A percentile compares a stretch with the other conserved stretches of the same genome.
phyloP scores from a whole-genome alignment of 257 asterid genomes.

The Nicotiana knightiana region DNA sequence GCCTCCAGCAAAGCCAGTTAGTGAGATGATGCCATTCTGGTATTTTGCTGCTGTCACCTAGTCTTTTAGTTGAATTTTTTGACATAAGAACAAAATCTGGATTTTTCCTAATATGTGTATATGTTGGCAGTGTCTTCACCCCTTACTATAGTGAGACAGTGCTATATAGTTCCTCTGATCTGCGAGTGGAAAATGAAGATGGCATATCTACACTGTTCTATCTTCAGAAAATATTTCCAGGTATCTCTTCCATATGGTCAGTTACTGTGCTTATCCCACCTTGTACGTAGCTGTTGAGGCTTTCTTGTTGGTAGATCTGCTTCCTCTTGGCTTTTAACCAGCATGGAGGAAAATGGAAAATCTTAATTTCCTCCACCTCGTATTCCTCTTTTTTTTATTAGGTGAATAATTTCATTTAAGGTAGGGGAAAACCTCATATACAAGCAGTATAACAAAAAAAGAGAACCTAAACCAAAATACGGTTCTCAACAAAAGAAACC shows the following conservation, averaged over 20 bases:
- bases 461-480: too few relatives aligned
- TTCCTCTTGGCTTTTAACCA: neutral
- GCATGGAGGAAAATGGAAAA: neutral
- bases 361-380: neutral
- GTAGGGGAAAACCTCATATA: too few relatives aligned
- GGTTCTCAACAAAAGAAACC: too few relatives aligned
- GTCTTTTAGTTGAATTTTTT: constrained; percentile 2
- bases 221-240: constrained; percentile 98
- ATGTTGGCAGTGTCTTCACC: constrained; percentile 76
- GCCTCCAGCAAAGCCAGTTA: constrained; percentile 88
- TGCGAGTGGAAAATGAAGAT: constrained; percentile 94
- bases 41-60: constrained; percentile 17
- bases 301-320: constrained; percentile 11
- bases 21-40: constrained; percentile 95
- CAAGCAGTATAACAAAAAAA: too few relatives aligned
- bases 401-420: too few relatives aligned
- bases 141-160: constrained; percentile 99
- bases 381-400: neutral
- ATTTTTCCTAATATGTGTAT: constrained; percentile 19
- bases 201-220: constrained; percentile 91
- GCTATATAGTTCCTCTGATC: constrained; percentile 85
- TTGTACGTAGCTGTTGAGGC: constrained; percentile 7
- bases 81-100: constrained; percentile 11
- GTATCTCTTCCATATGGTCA: constrained; percentile 27
- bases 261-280: neutral